Conservation (phyloP, 1,284 basidiomycete species). For the Volvariella volvacea region DNA sequence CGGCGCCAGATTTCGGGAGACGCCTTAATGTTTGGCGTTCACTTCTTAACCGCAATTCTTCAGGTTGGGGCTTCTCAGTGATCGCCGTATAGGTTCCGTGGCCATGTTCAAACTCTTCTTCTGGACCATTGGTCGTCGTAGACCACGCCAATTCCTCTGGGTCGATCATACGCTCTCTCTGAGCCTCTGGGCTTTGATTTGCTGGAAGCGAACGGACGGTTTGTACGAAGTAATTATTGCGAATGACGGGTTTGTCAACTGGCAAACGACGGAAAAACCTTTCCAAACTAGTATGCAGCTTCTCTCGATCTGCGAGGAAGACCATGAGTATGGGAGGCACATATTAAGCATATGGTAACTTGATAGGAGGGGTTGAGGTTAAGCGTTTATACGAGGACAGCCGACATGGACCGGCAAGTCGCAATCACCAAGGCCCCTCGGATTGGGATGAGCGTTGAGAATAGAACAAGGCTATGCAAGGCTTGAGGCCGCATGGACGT, state of each 20-base stretch:
- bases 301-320: constrained; percentile 45
- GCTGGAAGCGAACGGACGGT: constrained; percentile 30
- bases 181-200: constrained; percentile 10
- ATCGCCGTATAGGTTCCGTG: constrained; percentile 12
- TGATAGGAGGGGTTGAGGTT: not conserved
- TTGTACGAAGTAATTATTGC: constrained; percentile 72
- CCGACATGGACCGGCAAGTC: no score
- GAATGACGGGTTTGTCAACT: constrained; percentile 62
- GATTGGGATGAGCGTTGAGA: no score
- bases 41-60: constrained; percentile 52
- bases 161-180: constrained; percentile 31
- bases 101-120: constrained; percentile 43
- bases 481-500: no score
- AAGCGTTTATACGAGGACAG: not conserved
- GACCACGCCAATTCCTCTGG: constrained; percentile 68
- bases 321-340: not conserved
- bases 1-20: constrained; percentile 57
- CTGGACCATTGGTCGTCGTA: constrained; percentile 54
- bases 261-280: constrained; percentile 64
- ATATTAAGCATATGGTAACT: not conserved
- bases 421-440: no score
- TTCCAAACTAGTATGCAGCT: constrained; percentile 57
- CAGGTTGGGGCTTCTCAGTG: constrained; percentile 23
- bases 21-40: constrained; percentile 73
- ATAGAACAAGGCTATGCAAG: no score